phyloP scores from a whole-genome alignment of 352 stramenopile genomes.

The Pythium insidiosum region DNA sequence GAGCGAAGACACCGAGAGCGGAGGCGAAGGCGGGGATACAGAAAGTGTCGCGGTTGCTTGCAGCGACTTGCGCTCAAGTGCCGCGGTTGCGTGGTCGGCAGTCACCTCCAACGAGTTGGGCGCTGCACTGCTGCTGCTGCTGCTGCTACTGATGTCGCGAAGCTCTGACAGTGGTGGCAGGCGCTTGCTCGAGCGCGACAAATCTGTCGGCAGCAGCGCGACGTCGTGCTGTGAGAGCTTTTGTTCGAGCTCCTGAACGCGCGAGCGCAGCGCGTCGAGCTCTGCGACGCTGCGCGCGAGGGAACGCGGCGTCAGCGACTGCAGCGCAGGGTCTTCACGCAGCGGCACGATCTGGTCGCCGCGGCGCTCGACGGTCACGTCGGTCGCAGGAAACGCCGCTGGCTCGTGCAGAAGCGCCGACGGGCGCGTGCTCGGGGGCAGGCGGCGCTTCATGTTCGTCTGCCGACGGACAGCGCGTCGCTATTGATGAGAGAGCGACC shows the following conservation, averaged over 20 bases:
- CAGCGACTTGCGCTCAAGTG: too few species aligned
- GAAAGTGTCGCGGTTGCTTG: too few species aligned
- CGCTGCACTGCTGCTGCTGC: too few species aligned
- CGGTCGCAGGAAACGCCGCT: too few species aligned
- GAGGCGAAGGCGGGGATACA: too few species aligned
- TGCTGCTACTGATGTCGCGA: too few species aligned
- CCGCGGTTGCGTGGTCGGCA: too few species aligned
- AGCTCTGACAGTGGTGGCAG: constrained; percentile 35
- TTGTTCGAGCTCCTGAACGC: constrained; percentile 42
- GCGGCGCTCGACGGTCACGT: constrained; percentile 12
- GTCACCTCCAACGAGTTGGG: too few species aligned
- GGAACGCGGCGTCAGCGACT: constrained; percentile 40
- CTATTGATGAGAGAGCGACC: too few species aligned
- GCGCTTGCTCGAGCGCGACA: constrained; percentile 20
- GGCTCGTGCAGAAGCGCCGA: constrained; percentile 2
- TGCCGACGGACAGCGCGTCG: too few species aligned
- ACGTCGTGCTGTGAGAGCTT: constrained; percentile 45
- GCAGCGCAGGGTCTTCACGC: constrained; percentile 28
- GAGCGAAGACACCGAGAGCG: too few species aligned
- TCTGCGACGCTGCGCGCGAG: constrained; percentile 51
- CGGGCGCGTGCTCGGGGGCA: background rate
- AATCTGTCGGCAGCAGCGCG: constrained; percentile 18
- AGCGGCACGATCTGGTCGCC: constrained; percentile 39
- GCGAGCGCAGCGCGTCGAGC: constrained; percentile 33
- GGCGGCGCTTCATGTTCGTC: constrained; percentile 11